Evolutionary conservation across 306 rosid species (phyloP), one percentile per base, ranked within the genome.

Genomic region (Quercus mongolica): DNA sequence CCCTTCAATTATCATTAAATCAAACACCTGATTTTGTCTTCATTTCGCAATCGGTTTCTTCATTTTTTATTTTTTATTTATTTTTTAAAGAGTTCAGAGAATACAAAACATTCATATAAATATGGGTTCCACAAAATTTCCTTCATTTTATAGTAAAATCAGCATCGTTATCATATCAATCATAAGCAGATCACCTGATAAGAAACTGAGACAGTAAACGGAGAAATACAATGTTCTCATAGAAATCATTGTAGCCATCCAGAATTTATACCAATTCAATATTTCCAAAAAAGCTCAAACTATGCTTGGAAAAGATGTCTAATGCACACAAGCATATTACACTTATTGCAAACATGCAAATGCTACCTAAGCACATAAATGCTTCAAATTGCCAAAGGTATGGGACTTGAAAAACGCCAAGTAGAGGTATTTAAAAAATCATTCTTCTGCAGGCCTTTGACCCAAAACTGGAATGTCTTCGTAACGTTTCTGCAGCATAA

Each of bases 391-490:
- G 78, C 76, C 79, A 79, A 56, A 87, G 84, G 76, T 59, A 74
- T 59, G 79, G 52, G 80, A 78, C 58, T 41, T 30, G 20, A 35
- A 74, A 18, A 76, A 14, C 14, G 55, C 14, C 77, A 41, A 76
- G 33, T 64, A 61, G 63, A 82, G 51, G 70, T 49, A 14, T n/a
- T 57, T 26, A 41, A 41, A 3, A 10, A 55, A 26, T 81, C 85
- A 89, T 79, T 89, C 90, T 52, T 89, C 92, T 2, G 86, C 12
- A 35, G 23, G 92, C 72, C 92, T 87, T 81, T 85, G 89, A 81
- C 92, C 92, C 85, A 89, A 81, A 70, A 74, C 89, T 23, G 90
- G 55, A 75, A 89, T 89, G 79, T 89, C 92, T 76, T 89, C 90
- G 0, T 85, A 89, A 26, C 89, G 92, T 81, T 89, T 89, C 92